These are phyloP conservation scores for Boletellus ananiceps DNA, from an alignment of 768 basidiomycete genomes.

Conservation along the genomic window DNA sequence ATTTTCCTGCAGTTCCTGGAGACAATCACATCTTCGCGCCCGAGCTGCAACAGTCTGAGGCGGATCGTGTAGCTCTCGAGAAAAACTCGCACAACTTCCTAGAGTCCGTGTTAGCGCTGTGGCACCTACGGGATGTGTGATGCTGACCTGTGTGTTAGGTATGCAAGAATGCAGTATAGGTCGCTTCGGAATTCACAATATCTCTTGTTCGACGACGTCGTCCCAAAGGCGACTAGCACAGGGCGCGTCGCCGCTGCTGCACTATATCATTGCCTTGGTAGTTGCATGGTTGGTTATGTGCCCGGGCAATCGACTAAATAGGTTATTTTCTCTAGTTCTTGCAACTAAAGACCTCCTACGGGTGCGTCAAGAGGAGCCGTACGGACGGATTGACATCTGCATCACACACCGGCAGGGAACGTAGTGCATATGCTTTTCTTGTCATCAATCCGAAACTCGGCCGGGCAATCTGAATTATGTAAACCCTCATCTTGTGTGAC, in stretches of 20 bases:
- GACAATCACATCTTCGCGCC: conserved; percentile 37
- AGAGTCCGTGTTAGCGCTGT: conserved; percentile 45
- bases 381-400: conserved; percentile 47
- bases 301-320: not conserved
- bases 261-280: conserved; percentile 84
- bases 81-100: conserved; percentile 77
- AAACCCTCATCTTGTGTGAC: not conserved
- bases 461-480: not conserved
- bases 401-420: conserved; percentile 27
- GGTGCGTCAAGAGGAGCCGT: conserved; percentile 57
- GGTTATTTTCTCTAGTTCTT: conserved; percentile 46
- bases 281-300: conserved; percentile 11
- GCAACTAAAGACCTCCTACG: conserved; percentile 68
- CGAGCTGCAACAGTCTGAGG: conserved; percentile 54
- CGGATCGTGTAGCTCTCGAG: conserved; percentile 58
- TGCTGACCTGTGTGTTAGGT: conserved; percentile 42
- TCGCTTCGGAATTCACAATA: conserved; percentile 46
- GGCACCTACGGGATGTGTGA: not conserved
- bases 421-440: not conserved
- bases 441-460: not conserved
- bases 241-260: conserved; percentile 76
- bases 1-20: conserved; percentile 24
- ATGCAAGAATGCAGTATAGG: conserved; percentile 70
- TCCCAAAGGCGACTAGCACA: conserved; percentile 61
- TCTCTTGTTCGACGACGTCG: conserved; percentile 62